Conservation (phyloP, 2,329 filamentous ascomycete species). For the Ophiostoma ulmi region DNA sequence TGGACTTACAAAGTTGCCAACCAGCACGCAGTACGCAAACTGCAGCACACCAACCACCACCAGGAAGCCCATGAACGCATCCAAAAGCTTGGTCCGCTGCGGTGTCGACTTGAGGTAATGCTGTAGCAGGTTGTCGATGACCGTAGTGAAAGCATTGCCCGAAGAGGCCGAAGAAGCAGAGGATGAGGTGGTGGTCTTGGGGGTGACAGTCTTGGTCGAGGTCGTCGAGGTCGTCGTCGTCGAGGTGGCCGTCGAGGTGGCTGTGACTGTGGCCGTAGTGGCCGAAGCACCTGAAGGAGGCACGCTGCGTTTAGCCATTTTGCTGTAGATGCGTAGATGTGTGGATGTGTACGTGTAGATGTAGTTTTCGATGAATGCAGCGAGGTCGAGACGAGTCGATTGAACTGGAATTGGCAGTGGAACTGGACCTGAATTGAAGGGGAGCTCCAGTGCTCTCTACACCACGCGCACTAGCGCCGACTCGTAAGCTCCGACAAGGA, state of each 20-base stretch:
- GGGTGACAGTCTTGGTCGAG: not conserved
- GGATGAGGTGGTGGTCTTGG: not conserved
- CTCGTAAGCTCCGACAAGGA: conserved; percentile 22
- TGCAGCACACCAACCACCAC: conserved; percentile 82
- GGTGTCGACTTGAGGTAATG: conserved; percentile 78
- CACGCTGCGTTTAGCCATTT: conserved; percentile 22
- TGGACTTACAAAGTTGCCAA: conserved; percentile 80
- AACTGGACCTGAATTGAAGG: not conserved
- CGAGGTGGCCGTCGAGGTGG: conserved; percentile 10
- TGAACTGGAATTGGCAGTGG: not conserved
- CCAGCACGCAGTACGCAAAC: conserved; percentile 86
- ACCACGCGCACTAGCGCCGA: conserved; percentile 16
- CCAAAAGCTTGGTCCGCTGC: conserved; percentile 86
- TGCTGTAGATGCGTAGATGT: not conserved
- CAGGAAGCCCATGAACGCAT: conserved; percentile 85
- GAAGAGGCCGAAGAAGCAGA: not conserved
- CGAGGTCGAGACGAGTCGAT: not conserved
- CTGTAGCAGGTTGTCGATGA: conserved; percentile 64
- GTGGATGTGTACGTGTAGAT: not conserved
- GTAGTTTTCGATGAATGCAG: not conserved
- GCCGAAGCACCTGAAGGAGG: conserved; percentile 18
- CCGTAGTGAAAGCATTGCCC: conserved; percentile 43
- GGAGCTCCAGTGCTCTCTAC: not conserved
- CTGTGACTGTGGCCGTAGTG: conserved; percentile 4
- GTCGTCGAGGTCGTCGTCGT: conserved; percentile 8